Conservation (phyloP, 768 basidiomycete genomes). For the Boletus tomentosulus region DNA sequence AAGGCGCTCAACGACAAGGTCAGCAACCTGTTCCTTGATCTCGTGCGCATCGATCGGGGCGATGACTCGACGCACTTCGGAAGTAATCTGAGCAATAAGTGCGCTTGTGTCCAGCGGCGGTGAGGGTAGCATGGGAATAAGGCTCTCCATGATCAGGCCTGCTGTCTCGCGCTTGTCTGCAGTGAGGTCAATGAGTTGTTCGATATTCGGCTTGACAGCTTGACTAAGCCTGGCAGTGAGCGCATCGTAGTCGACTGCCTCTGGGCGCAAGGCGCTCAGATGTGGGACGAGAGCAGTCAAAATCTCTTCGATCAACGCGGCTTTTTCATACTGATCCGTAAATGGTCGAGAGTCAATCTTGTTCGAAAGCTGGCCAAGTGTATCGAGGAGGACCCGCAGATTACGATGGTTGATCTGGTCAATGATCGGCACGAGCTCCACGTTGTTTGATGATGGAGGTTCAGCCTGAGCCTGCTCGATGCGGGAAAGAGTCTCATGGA, state of each 20-base stretch:
- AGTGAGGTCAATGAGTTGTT: conserved; percentile 83
- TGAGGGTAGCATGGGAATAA: conserved; percentile 60
- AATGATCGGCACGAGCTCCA: conserved; percentile 42
- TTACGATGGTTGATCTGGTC: conserved; percentile 59
- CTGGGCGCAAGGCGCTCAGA: conserved; percentile 55
- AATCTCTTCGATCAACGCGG: conserved; percentile 58
- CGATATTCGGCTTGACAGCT: conserved; percentile 85
- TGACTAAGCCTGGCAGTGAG: conserved; percentile 73
- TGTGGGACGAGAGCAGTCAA: conserved; percentile 55
- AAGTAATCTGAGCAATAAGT: conserved; percentile 54
- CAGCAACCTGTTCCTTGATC: conserved; percentile 86
- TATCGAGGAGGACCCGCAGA: conserved; percentile 54
- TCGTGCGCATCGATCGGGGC: conserved; percentile 79
- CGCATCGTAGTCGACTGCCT: conserved; percentile 73
- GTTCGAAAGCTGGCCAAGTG: conserved; percentile 46
- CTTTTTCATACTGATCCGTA: conserved; percentile 45
- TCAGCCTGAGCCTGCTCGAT: conserved; percentile 29
- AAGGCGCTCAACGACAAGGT: conserved; percentile 81
- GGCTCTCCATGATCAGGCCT: conserved; percentile 67
- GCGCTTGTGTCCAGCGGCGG: conserved; percentile 48
- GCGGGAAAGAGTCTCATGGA: conserved; percentile 48
- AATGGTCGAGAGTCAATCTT: conserved; percentile 33
- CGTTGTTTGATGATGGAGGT: conserved; percentile 10
- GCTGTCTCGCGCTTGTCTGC: conserved; percentile 89
- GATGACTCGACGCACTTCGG: conserved; percentile 68